These are phyloP conservation scores for Malassezia cuniculi DNA, from an alignment of 1,284 basidiomycete species.

Conservation along the genomic window DNA sequence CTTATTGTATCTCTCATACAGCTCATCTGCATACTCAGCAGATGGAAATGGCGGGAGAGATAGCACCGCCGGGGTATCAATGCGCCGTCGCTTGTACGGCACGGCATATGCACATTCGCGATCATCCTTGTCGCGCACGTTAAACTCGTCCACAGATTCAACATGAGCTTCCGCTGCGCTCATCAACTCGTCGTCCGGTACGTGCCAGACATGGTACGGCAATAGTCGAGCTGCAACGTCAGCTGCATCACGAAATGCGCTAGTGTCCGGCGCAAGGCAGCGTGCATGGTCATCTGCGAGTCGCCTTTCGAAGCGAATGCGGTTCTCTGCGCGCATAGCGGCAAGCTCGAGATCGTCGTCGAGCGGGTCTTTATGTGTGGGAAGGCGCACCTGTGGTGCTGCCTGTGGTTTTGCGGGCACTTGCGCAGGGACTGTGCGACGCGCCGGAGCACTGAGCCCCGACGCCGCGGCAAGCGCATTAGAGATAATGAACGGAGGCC, in stretches of 20 bases:
- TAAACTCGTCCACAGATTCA: not conserved
- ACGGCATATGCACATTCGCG: slow-evolving; percentile 3
- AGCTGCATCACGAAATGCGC: slow-evolving; percentile 23
- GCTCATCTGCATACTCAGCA: slow-evolving; percentile 16
- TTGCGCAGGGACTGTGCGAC: not conserved
- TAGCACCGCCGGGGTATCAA: slow-evolving; percentile 16
- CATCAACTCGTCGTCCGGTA: slow-evolving; percentile 29
- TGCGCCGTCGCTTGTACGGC: slow-evolving; percentile 3
- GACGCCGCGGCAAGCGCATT: slow-evolving; percentile 10
- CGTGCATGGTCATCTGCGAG: slow-evolving; percentile 20
- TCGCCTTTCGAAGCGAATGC: slow-evolving; percentile 1
- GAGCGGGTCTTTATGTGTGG: slow-evolving; percentile 11
- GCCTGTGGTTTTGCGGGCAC: too few species aligned
- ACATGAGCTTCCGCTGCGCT: slow-evolving; percentile 3
- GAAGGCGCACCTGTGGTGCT: slow-evolving; percentile 3
- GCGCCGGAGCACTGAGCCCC: not conserved
- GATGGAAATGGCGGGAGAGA: slow-evolving; percentile 20
- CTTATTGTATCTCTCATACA: slow-evolving; percentile 18
- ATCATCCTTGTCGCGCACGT: not conserved
- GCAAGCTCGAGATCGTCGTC: slow-evolving; percentile 9
- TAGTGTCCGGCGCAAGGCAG: slow-evolving; percentile 25
- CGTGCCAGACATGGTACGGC: slow-evolving; percentile 41
- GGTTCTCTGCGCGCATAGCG: slow-evolving; percentile 8
- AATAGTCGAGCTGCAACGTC: slow-evolving; percentile 32
- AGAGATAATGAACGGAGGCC: slow-evolving; percentile 15